Base-by-base conservation (phyloP, 2,329 filamentous ascomycete species). In the Diplodia sapinea region DNA sequence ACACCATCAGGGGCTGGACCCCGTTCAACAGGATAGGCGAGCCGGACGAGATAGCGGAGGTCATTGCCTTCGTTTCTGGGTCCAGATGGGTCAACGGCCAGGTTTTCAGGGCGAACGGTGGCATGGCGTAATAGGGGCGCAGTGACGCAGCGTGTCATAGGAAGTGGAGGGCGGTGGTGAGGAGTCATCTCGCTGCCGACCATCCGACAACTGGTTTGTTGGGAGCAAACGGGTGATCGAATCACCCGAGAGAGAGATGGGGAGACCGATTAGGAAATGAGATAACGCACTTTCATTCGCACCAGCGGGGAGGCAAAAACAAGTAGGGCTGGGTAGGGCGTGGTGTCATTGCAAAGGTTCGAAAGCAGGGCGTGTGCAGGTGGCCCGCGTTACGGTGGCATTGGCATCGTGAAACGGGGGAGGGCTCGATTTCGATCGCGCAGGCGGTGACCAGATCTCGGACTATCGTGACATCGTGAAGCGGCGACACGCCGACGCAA, bases 101-200 rank as follows among this genome's bases (percentile, higher is more conserved):
- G 71, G 69, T 72, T 47, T n/a, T 75, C 31, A 71, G 71, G 61
- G 72, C 72, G 2, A 76, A 77, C 68, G 75, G 73, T 6, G 74
- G 74, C 0, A 73, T 74, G 72, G 68, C 62, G 12, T 70, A 63
- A 38, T 17, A 36, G 36, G 40, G 9, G 26, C 56, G 38, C 56
- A 31, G 56, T 31, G 26, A 20, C 40, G 56, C 38, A 40, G 31
- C 8, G 31, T 33, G 31, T 33, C 31, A 9, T 33, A 33, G 31
- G 8, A 33, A 33, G 31, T 33, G 31, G 31, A 33, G 31, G 56
- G 15, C 17, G 11, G 31, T 29, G 17, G 13, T 33, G n/a, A 51
- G 52, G 59, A 63, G 59, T 63, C 59, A 63, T 63, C 31, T 12
- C 12, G 26, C 36, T 23, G 59, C 59, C 47, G 59, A 63, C 17